Evolutionary conservation across 2,329 filamentous ascomycete species (phyloP).

Genomic region (Cladosporium sp.): DNA sequence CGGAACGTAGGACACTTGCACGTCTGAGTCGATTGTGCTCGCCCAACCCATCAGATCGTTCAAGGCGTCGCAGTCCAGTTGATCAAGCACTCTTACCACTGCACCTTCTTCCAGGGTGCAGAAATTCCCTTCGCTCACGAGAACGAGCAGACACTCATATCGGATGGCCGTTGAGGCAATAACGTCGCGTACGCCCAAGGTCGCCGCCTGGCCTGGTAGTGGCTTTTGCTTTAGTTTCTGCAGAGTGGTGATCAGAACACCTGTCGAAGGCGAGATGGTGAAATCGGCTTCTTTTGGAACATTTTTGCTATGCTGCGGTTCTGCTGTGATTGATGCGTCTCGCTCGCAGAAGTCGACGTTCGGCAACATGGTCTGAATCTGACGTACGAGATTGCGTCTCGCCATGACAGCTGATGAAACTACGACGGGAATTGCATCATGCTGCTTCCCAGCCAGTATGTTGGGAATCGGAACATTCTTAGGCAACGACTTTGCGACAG

Average conservation of each 20-base stretch:
- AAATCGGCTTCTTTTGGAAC: conserved; percentile 63
- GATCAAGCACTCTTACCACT: conserved; percentile 21
- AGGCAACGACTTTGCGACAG: neutral
- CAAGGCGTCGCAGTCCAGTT: conserved; percentile 30
- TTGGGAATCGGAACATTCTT: conserved; percentile 12
- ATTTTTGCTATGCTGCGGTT: neutral
- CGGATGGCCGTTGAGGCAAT: conserved; percentile 51
- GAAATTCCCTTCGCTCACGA: conserved; percentile 53
- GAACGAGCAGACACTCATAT: conserved; percentile 65
- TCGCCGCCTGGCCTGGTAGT: conserved; percentile 56
- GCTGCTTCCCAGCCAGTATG: conserved; percentile 5
- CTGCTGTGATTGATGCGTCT: conserved; percentile 33
- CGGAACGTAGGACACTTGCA: conserved; percentile 35
- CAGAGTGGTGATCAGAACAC: conserved; percentile 66
- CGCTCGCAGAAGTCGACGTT: conserved; percentile 55
- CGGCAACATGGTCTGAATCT: conserved; percentile 49
- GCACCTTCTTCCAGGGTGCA: neutral
- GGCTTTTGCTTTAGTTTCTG: conserved; percentile 69
- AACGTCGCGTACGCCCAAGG: conserved; percentile 42
- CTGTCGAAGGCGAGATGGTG: conserved; percentile 63
- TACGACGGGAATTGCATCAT: conserved; percentile 42
- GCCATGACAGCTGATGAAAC: conserved; percentile 47
- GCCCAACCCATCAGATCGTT: conserved; percentile 42
- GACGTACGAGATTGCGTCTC: conserved; percentile 47
- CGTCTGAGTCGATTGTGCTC: conserved; percentile 34